A percentile compares a stretch with the other conserved stretches of the same genome.
Conservation (phyloP, 768 basidiomycete genomes). For the Aureoboletus auriporus region DNA sequence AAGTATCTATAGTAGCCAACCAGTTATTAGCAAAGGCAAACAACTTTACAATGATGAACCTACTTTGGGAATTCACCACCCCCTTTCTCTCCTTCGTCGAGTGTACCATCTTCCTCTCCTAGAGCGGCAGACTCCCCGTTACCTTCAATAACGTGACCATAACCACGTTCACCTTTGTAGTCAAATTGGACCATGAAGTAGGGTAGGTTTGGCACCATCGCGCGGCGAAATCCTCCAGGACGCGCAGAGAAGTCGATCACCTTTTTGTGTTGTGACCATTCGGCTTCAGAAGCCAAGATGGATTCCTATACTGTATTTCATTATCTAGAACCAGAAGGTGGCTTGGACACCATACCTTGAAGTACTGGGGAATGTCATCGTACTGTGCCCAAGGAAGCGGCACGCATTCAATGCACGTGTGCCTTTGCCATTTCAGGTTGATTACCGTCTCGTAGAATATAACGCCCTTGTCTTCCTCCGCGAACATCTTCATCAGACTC, state of each 20-base stretch:
- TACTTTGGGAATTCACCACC: conserved; percentile 89
- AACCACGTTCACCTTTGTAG: conserved; percentile 95
- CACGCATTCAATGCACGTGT: conserved; percentile 91
- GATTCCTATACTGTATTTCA: conserved; percentile 62
- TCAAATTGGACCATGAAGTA: conserved; percentile 99
- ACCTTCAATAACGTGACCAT: conserved; percentile 97
- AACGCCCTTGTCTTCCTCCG: conserved; percentile 89
- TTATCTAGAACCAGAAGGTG: background rate
- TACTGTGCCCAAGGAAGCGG: conserved; percentile 88
- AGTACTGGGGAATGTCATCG: conserved; percentile 87
- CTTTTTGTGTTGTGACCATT: conserved; percentile 99
- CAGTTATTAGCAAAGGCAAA: conserved; percentile 3
- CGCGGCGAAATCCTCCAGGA: conserved; percentile 89
- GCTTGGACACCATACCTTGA: conserved; percentile 53
- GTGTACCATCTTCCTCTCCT: conserved; percentile 59
- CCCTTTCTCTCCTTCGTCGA: conserved; percentile 86
- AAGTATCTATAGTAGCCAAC: conserved; percentile 64
- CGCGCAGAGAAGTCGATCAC: conserved; percentile 88
- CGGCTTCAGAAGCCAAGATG: conserved; percentile 86
- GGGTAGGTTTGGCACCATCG: conserved; percentile 94
- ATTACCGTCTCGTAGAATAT: conserved; percentile 95
- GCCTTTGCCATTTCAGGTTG: conserved; percentile 80
- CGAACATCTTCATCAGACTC: conserved; percentile 92
- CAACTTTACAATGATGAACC: conserved; percentile 16
- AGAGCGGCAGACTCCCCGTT: conserved; percentile 57